A percentile compares a stretch with the other conserved stretches of the same genome.
phyloP scores from a whole-genome alignment of 2,329 filamentous ascomycete genomes.

The Cryphonectria radicalis region DNA sequence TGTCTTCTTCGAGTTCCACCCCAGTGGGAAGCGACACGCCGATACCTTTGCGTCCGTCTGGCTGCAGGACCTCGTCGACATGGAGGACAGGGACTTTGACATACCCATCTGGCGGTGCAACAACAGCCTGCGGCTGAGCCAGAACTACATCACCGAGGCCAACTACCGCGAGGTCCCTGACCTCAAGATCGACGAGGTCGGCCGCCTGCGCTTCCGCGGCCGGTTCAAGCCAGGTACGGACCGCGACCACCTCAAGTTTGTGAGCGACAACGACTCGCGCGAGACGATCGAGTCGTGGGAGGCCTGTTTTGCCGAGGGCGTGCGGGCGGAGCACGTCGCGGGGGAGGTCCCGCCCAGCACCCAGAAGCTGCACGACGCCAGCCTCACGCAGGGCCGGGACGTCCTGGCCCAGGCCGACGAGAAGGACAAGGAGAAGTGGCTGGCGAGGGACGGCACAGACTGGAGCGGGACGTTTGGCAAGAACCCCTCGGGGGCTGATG shows the following conservation, averaged over 20 bases:
- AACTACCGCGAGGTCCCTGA: slow-evolving; percentile 74
- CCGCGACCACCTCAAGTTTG: slow-evolving; percentile 80
- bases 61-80: slow-evolving; percentile 84
- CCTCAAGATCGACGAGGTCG: slow-evolving; percentile 77
- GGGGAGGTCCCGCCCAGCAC: slow-evolving; percentile 74
- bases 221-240: slow-evolving; percentile 91
- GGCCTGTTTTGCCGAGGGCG: slow-evolving; percentile 85
- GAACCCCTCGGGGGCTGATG: slow-evolving; percentile 62
- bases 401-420: slow-evolving; percentile 74
- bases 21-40: slow-evolving; percentile 67
- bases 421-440: slow-evolving; percentile 77
- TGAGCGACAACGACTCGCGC: slow-evolving; percentile 83
- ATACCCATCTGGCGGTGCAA: slow-evolving; percentile 90
- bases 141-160: slow-evolving; percentile 88
- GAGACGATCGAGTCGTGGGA: slow-evolving; percentile 97
- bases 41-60: slow-evolving; percentile 82
- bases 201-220: slow-evolving; percentile 77
- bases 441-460: slow-evolving; percentile 78
- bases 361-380: slow-evolving; percentile 79
- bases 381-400: slow-evolving; percentile 78
- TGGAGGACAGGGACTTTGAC: slow-evolving; percentile 75
- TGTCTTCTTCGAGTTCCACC: slow-evolving; percentile 84
- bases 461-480: slow-evolving; percentile 87
- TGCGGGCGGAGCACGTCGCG: slow-evolving; percentile 71
- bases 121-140: slow-evolving; percentile 74